Base-by-base conservation (phyloP, 495 filamentous ascomycete species). In the Thermothielavioides terrestris region DNA sequence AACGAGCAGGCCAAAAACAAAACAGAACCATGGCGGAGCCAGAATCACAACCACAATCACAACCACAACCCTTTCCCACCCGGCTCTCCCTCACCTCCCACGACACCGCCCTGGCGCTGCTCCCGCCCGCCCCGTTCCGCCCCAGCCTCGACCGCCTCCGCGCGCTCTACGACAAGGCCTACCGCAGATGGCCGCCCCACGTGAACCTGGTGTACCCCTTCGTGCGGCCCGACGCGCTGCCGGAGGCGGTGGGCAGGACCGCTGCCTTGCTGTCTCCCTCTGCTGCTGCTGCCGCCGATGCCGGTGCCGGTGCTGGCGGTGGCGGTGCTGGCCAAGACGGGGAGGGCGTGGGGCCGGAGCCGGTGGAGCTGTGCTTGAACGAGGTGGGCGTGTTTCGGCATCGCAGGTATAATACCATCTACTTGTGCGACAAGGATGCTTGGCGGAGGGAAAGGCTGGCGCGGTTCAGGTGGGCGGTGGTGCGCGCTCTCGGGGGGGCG, bases 171-270 rank as follows among this genome's bases (percentile, higher is more conserved):
- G 79, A 82, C 58, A 75, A 75, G 41, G 69, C 68, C 2, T 75
- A 74, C 54, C 63, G 59, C 25, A 76, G 69, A 65, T 82, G 79
- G 79, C 77, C 78, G 3, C 75, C 78, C 6, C 79, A 83, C 51
- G 50, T 82, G 53, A 83, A 81, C 49, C 52, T 83, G 26, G 55
- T 80, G 2, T 81, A 83, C 51, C 79, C 79, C 9, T 83, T 81
- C 50, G 76, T 79, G 4, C 57, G 62, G 3, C 53, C 56, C 22
- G 48, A 61, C 3, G 12, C 42, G 18, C 42, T 70, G 7, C 22
- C 39, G 15, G 50, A 10, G 1, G 59, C 59, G 0, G 53, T 50
- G 1, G 40, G 49, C 6, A 35, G 15, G 3, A 46, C 62, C 12
- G 23, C 15, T 10, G 8, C 32, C 1, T 35, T 20, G 6, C 25